Evolutionary conservation across 345 rosid genomes (phyloP).

Genomic region (Excoecaria cochinchinensis): DNA sequence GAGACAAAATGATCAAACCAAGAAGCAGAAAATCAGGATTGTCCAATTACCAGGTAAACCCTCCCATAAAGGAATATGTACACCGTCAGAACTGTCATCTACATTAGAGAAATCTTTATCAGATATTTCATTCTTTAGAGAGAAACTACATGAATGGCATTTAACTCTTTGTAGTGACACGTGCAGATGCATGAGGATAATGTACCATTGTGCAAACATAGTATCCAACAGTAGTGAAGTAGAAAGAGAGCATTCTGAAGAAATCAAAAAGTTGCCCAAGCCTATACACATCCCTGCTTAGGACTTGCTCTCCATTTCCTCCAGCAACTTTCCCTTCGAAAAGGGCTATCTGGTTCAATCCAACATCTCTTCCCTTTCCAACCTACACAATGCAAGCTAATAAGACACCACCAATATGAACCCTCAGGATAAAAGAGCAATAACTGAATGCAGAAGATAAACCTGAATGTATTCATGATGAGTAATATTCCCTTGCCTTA

Average conservation of each 20-base stretch:
- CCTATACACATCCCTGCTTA: slow-evolving; percentile 93
- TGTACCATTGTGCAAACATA: slow-evolving; percentile 97
- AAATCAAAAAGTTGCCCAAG: slow-evolving; percentile 97
- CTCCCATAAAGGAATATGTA: slow-evolving; percentile 91
- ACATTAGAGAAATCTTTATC: slow-evolving; percentile 37
- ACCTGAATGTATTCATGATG: slow-evolving; percentile 99
- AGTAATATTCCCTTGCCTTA: slow-evolving; percentile 95
- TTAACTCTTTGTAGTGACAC: slow-evolving; percentile 9
- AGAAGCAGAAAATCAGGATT: background rate
- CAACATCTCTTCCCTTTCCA: slow-evolving; percentile 99
- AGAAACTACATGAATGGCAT: background rate
- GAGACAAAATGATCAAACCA: background rate
- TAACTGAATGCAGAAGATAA: slow-evolving; percentile 1
- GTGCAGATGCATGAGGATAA: slow-evolving; percentile 7
- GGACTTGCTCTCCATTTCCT: slow-evolving; percentile 99
- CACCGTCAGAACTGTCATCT: slow-evolving; percentile 97
- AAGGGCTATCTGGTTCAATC: slow-evolving; percentile 95
- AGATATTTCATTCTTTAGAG: slow-evolving; percentile 20
- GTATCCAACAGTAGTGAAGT: slow-evolving; percentile 91
- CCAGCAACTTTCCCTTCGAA: slow-evolving; percentile 99
- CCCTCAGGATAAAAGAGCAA: background rate
- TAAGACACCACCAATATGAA: slow-evolving; percentile 7
- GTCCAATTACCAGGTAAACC: slow-evolving; percentile 75
- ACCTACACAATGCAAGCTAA: slow-evolving; percentile 48
- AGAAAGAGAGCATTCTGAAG: slow-evolving; percentile 97